Base-by-base conservation (phyloP, 139 green algal species). In the Helicosporidium sp. region DNA sequence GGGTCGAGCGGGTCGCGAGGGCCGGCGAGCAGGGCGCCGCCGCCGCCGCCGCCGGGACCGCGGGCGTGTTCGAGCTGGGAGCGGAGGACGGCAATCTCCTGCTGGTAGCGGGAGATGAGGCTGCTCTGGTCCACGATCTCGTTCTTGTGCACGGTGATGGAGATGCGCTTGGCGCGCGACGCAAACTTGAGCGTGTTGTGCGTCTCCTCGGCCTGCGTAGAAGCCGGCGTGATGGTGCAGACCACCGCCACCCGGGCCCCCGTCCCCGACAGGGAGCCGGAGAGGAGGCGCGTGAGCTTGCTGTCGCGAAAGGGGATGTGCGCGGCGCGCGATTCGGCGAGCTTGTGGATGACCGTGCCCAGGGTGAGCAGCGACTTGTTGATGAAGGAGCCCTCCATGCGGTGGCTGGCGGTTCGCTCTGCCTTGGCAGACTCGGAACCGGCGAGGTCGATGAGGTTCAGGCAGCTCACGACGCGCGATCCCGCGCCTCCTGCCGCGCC, bases 161-260 rank as follows among this genome's bases (percentile, higher is more conserved):
- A 54, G 19, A 69, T 49, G 39, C 79, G 73, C 66, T 93, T 94
- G 36, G 85, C 85, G 2, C 86, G 60, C 20, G 66, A 64, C n/a
- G 86, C 86, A 69, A 95, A 96, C 53, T 93, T 94, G 55, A 96
- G 79, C n/a, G 86, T 96, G 75, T 96, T 96, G 59, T 87, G 69
- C 1, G 86, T 95, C 66, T 96, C 86, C 51, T 94, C 82, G 6
- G 68, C 55, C 64, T 92, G 77, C 2, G 61, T 70, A 10, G 61
- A 74, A 4, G 77, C 80, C 2, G 86, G 86, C 2, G 86, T 94
- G 46, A 95, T 71, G 48, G 79, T 93, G 59, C 84, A 91, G 16
- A 94, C 61, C 26, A 92, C 72, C 8, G 73, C 71, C 10, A 90
- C 68, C 25, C 64, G 68, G 8, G 79, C 75, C 6, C 77, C 81